These are phyloP conservation scores for Colletotrichum magnum DNA, from an alignment of 2,329 filamentous ascomycete genomes.

Conservation along the genomic window DNA sequence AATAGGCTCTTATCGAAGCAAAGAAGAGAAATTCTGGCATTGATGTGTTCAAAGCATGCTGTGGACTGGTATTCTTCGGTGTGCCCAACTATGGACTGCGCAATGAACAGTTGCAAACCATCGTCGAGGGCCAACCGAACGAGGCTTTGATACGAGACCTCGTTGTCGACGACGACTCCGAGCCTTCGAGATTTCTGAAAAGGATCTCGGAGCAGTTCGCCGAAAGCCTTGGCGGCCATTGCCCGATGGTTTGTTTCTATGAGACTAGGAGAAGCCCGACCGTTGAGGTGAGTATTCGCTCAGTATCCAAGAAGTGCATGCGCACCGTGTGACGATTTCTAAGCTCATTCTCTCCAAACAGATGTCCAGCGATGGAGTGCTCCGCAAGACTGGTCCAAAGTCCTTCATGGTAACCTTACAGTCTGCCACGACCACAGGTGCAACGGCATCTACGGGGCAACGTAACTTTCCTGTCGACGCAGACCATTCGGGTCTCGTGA, in stretches of 20 bases:
- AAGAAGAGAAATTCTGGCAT: constrained; percentile 11
- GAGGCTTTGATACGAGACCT: constrained; percentile 42
- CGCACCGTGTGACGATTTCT: too few species aligned
- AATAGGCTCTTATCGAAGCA: constrained; percentile 42
- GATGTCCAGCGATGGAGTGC: constrained; percentile 5
- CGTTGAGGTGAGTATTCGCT: constrained; percentile 35
- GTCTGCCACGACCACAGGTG: constrained; percentile 42
- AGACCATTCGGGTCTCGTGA: constrained; percentile 46
- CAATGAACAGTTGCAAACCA: constrained; percentile 41
- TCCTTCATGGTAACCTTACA: constrained; percentile 44
- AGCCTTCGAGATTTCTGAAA: constrained; percentile 43
- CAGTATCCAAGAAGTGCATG: too few species aligned
- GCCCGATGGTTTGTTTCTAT: constrained; percentile 42
- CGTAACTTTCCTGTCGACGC: constrained; percentile 36
- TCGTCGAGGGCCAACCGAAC: constrained; percentile 46
- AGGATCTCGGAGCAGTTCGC: constrained; percentile 43
- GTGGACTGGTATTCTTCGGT: constrained; percentile 47
- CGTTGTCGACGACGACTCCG: constrained; percentile 41
- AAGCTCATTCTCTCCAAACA: too few species aligned
- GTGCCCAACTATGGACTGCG: constrained; percentile 47
- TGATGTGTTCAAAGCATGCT: constrained; percentile 41
- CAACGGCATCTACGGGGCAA: constrained; percentile 38
- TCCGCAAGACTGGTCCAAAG: constrained; percentile 38
- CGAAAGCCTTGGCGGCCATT: constrained; percentile 39
- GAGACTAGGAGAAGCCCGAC: constrained; percentile 42